Base-by-base conservation (phyloP, 768 basidiomycete genomes). In the Suillus weaverae region DNA sequence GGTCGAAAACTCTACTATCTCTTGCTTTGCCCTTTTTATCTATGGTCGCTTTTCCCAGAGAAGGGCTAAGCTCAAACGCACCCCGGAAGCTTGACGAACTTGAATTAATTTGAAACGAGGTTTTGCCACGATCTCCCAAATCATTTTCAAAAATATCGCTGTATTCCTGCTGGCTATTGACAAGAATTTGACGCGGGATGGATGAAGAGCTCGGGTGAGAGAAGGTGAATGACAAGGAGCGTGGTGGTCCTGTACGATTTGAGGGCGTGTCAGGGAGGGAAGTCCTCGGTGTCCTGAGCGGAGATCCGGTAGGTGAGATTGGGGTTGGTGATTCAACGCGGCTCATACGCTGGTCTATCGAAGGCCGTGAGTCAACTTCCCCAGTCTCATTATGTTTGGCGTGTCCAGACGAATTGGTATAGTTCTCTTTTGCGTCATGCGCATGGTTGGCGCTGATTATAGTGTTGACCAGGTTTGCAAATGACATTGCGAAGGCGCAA, bases 201-300 rank as follows among this genome's bases (percentile, higher is more conserved):
- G 69, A 44, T 9, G 76, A 74, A 1, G 86, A 83, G 22, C 73
- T 76, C 2, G 86, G 79, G 38, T 83, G 76, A 9, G 86, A 81
- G 69, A 88, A 88, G 35, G 84, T 83, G 71, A 85, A 89, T 3
- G 89, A 89, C 33, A 91, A 78, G 0, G 90, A 89, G 46, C 90
- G 83, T 5, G 90, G 91, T 38, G 90, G 89, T 14, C 90, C 91
- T 5, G 90, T 91, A 60, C 90, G 81, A 57, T 79, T 78, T 7
- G 89, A 85, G 32, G 91, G 90, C 0, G 88, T 87, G 57, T 74
- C 68, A 39, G 67, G 74, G 2, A 68, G 53, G 26, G 68, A 44
- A 18, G 62, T 13, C 5, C 61, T 22, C 43, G 67, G 62, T 33
- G 62, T 60, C 22, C 36, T 44, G 11, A 35, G 39, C 1, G 67